Conservation (phyloP, 176 grass and related monocot species). For the Zea luxurians region DNA sequence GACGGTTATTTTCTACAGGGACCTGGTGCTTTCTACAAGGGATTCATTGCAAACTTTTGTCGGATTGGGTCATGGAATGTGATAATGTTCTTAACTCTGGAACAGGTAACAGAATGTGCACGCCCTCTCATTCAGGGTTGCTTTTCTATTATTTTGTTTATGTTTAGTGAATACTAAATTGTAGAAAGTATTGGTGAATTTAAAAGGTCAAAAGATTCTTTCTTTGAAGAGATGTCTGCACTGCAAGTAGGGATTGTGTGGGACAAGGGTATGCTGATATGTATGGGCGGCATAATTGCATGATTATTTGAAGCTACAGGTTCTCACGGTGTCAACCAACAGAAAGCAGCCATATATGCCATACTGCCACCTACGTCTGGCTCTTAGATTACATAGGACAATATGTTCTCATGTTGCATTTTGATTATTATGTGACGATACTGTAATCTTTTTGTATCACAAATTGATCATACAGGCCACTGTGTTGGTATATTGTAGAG, state of each 20-base stretch:
- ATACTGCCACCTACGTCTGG: background rate
- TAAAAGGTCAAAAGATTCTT: slow-evolving; percentile 50
- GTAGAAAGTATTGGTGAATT: background rate
- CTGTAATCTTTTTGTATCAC: background rate
- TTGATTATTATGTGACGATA: background rate
- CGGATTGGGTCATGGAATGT: slow-evolving; percentile 91
- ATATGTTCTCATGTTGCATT: background rate
- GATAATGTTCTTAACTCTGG: slow-evolving; percentile 92
- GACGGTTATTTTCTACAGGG: slow-evolving; percentile 49
- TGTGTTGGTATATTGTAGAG: background rate
- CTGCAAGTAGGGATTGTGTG: background rate
- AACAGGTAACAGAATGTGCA: slow-evolving; percentile 60
- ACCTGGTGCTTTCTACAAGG: slow-evolving; percentile 78
- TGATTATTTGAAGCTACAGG: slow-evolving; percentile 8
- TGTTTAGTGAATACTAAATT: background rate
- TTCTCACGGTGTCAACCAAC: background rate
- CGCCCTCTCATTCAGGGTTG: background rate
- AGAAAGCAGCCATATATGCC: background rate
- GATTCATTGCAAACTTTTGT: slow-evolving; percentile 82
- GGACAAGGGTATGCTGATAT: background rate
- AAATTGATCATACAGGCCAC: background rate
- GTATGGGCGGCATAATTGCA: background rate
- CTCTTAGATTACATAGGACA: slow-evolving; percentile 4
- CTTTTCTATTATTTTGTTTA: background rate
- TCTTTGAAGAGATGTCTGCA: slow-evolving; percentile 4